These are phyloP conservation scores for Aristolochia fimbriata DNA, from an alignment of 164 flowering plant species.

Conservation along the genomic window DNA sequence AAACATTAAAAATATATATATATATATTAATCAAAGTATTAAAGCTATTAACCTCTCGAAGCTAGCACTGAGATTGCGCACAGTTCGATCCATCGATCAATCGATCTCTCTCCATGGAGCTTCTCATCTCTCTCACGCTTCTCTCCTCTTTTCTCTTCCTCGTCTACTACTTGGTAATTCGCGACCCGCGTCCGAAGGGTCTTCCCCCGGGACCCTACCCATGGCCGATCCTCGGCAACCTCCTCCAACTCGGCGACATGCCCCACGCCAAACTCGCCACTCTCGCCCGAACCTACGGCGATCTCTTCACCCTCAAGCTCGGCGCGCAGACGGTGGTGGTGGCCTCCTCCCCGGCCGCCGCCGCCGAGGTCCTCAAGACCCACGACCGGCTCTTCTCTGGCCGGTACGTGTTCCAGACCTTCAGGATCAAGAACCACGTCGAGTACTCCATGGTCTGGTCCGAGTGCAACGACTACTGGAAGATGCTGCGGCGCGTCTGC, in stretches of 20 bases:
- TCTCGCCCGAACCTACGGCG: conserved; percentile 19
- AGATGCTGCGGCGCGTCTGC: conserved; percentile 21
- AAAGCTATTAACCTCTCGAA: too few species aligned
- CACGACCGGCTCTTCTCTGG: conserved; percentile 22
- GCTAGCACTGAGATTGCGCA: too few species aligned
- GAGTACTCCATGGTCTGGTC: conserved; percentile 16
- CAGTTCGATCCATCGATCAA: too few species aligned
- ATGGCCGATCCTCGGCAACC: conserved; percentile 25
- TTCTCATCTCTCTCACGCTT: neutral
- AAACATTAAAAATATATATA: too few species aligned
- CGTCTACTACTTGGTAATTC: conserved; percentile 1
- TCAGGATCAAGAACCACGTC: conserved; percentile 3
- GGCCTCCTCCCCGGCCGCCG: conserved; percentile 23
- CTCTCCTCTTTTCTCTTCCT: neutral
- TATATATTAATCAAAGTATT: too few species aligned
- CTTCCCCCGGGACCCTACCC: conserved; percentile 31
- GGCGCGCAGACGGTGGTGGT: conserved; percentile 20
- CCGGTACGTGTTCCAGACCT: conserved; percentile 13
- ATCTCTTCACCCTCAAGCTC: conserved; percentile 21
- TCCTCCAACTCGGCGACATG: conserved; percentile 17
- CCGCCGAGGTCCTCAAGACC: conserved; percentile 25
- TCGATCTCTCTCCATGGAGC: neutral
- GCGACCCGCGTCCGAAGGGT: conserved; percentile 8
- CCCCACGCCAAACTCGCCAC: conserved; percentile 17
- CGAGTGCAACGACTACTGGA: conserved; percentile 30